Percentiles rank a stretch among this genome's conserved stretches.
Evolutionary conservation across 345 rosid genomes (phyloP).

Genomic region (Populus simonii): DNA sequence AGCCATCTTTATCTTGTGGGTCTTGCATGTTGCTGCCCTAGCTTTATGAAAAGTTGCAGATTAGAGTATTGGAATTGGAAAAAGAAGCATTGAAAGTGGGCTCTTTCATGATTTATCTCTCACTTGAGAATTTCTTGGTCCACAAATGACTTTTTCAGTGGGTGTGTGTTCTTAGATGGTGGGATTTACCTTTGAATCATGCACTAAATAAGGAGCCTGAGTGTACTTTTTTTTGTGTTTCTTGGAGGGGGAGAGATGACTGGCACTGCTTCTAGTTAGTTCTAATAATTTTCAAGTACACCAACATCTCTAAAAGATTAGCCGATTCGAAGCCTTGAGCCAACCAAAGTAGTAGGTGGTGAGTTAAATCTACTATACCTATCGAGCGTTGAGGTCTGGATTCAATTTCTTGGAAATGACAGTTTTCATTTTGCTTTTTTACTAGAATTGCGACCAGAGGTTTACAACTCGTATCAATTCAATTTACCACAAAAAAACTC

Average conservation of each 20-base stretch:
- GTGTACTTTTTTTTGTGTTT: background rate
- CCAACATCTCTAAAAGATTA: background rate
- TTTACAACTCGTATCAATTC: too few relatives aligned
- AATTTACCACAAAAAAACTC: background rate
- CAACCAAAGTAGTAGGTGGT: background rate
- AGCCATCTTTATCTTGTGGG: slow-evolving; percentile 19
- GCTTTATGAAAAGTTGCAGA: slow-evolving; percentile 44
- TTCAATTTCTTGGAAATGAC: background rate
- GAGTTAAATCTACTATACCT: background rate
- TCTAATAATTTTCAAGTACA: background rate
- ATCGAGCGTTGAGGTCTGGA: background rate
- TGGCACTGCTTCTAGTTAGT: background rate
- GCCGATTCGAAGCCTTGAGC: background rate
- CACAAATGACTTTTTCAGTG: slow-evolving; percentile 24
- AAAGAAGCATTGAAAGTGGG: slow-evolving; percentile 39
- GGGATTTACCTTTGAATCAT: slow-evolving; percentile 28
- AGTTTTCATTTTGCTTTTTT: too few relatives aligned
- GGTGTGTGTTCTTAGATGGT: background rate
- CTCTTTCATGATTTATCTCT: slow-evolving; percentile 40
- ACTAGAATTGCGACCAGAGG: too few relatives aligned
- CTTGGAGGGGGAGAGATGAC: background rate
- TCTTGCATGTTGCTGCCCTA: slow-evolving; percentile 12
- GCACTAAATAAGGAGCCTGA: slow-evolving; percentile 28
- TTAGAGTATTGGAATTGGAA: slow-evolving; percentile 46
- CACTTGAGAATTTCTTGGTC: slow-evolving; percentile 19